Percentiles rank a stretch among this genome's conserved stretches.
Evolutionary conservation across 257 asterid species (phyloP).

Genomic region (Anisodus acutangulus): DNA sequence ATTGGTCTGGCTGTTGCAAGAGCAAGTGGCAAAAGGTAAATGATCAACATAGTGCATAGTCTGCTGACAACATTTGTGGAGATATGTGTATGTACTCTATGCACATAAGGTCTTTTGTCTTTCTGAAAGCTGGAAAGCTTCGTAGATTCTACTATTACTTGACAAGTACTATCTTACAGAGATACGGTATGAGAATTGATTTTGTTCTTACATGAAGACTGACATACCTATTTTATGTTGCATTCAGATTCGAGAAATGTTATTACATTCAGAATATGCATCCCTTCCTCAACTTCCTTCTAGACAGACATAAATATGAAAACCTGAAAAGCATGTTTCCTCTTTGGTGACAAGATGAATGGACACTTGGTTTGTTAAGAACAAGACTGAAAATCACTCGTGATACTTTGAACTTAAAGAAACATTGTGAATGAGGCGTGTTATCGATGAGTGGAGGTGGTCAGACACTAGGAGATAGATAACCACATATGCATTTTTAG

Average conservation of each 20-base stretch:
- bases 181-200: background rate
- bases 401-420: background rate
- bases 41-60: conserved; percentile 21
- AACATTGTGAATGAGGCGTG: background rate
- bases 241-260: background rate
- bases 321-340: background rate
- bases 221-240: background rate
- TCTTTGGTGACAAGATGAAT: conserved; percentile 7
- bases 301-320: background rate
- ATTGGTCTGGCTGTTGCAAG: conserved; percentile 68
- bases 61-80: conserved; percentile 14
- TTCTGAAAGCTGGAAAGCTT: conserved; percentile 25
- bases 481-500: background rate
- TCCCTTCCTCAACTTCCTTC: conserved; percentile 21
- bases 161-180: background rate
- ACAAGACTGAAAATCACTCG: background rate
- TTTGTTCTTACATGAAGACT: background rate
- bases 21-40: conserved; percentile 83
- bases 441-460: conserved; percentile 16
- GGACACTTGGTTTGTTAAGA: background rate
- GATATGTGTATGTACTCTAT: background rate
- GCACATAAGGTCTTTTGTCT: background rate
- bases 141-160: conserved; percentile 12
- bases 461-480: background rate
- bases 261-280: background rate